Percentiles rank a stretch among this genome's conserved stretches.
phyloP scores from a whole-genome alignment of 345 rosid species.

The Isatis tinctoria region DNA sequence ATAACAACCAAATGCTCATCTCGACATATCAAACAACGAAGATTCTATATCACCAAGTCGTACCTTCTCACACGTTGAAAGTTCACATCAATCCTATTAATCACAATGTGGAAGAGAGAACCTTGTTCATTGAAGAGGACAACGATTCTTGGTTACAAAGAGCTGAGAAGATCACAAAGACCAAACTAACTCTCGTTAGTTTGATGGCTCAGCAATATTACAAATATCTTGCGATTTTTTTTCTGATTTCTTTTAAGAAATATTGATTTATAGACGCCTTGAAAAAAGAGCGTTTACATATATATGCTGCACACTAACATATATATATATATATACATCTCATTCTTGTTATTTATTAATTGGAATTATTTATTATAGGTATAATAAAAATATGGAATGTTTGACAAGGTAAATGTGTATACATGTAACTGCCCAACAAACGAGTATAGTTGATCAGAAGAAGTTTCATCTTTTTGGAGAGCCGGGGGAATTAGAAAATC shows the following conservation, averaged over 20 bases:
- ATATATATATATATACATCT: not conserved
- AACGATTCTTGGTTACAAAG: slow-evolving; percentile 29
- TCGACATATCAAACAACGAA: slow-evolving; percentile 70
- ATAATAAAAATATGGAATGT: not conserved
- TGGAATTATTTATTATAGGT: not conserved
- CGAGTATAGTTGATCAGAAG: not conserved
- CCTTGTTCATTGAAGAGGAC: slow-evolving; percentile 23
- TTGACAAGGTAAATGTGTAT: not conserved
- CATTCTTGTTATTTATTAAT: not conserved
- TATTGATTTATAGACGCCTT: slow-evolving; percentile 13
- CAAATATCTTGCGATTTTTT: slow-evolving; percentile 17
- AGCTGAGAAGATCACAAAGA: slow-evolving; percentile 25
- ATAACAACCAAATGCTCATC: slow-evolving; percentile 67
- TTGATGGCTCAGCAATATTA: slow-evolving; percentile 27
- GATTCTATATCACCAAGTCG: slow-evolving; percentile 72
- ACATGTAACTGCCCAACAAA: not conserved
- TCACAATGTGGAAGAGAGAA: slow-evolving; percentile 26
- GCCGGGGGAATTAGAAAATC: too few species aligned
- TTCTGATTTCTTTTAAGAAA: not conserved
- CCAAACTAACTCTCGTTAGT: slow-evolving; percentile 20
- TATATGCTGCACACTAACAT: not conserved
- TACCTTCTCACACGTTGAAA: slow-evolving; percentile 73
- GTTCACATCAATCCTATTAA: slow-evolving; percentile 54
- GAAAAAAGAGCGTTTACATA: not conserved
- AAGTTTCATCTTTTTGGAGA: too few species aligned